These are phyloP conservation scores for Rubroboletus pulcherrimus DNA, from an alignment of 768 basidiomycete species.

Conservation along the genomic window DNA sequence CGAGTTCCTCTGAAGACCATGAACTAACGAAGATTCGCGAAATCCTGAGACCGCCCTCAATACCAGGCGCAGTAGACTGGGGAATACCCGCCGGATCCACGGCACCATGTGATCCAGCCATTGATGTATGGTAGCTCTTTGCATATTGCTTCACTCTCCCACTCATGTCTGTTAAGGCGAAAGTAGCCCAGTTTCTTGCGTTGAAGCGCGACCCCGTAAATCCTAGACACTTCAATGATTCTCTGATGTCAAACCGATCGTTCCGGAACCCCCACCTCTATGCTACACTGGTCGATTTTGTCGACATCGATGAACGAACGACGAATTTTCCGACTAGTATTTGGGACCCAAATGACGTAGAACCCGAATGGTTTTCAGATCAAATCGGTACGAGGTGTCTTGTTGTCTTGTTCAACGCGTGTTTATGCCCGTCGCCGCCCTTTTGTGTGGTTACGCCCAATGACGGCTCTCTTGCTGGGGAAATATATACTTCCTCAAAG, in stretches of 20 bases:
- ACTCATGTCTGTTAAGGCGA: conserved; percentile 47
- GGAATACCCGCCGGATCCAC: conserved; percentile 64
- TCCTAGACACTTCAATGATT: conserved; percentile 93
- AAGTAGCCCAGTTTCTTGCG: conserved; percentile 72
- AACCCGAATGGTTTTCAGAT: conserved; percentile 71
- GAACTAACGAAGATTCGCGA: conserved; percentile 54
- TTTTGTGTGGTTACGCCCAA: conserved; percentile 4
- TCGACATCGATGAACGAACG: conserved; percentile 84
- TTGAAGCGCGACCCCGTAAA: conserved; percentile 60
- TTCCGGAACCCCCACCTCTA: conserved; percentile 98
- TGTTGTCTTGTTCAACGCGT: conserved; percentile 18
- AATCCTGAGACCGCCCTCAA: conserved; percentile 58
- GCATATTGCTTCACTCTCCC: background rate
- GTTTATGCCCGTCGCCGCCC: conserved; percentile 22
- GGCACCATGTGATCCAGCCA: conserved; percentile 55
- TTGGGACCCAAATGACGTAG: conserved; percentile 69
- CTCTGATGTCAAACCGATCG: conserved; percentile 85
- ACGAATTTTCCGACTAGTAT: conserved; percentile 72
- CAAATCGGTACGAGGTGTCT: conserved; percentile 61
- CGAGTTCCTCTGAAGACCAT: conserved; percentile 31
- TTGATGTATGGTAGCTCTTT: conserved; percentile 44
- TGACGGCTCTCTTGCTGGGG: background rate
- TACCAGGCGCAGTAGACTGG: conserved; percentile 67
- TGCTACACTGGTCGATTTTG: conserved; percentile 90
- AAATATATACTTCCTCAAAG: conserved; percentile 35